phyloP scores from a whole-genome alignment of 306 rosid genomes.

The Dalbergia cochinchinensis region DNA sequence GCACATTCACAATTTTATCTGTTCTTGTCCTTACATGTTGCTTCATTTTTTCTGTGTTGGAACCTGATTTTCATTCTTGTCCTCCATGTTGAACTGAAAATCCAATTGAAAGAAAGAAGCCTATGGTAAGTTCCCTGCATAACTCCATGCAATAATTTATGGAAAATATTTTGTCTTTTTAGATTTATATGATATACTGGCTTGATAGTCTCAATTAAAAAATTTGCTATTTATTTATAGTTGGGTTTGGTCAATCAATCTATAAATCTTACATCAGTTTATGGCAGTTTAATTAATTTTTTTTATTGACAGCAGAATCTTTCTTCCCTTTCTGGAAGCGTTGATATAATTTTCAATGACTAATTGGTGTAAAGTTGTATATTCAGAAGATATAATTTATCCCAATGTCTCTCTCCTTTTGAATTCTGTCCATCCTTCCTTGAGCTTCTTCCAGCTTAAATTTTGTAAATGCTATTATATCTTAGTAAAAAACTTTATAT shows the following conservation, averaged over 20 bases:
- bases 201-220: conserved; percentile 4
- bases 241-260: conserved; percentile 24
- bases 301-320: conserved; percentile 16
- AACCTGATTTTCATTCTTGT: conserved; percentile 52
- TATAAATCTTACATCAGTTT: conserved; percentile 6
- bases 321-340: conserved; percentile 2
- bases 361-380: conserved; percentile 18
- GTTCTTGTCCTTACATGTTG: conserved; percentile 27
- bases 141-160: conserved; percentile 35
- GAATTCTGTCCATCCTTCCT: neutral
- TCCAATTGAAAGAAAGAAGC: conserved; percentile 81
- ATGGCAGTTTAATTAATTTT: neutral
- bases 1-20: neutral
- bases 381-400: neutral
- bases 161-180: conserved; percentile 21
- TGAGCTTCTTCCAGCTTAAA: conserved; percentile 7
- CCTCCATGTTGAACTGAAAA: conserved; percentile 46
- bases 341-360: neutral
- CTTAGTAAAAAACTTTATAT: conserved; percentile 17
- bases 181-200: conserved; percentile 32
- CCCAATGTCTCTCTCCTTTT: neutral
- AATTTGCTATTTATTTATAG: neutral
- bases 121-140: conserved; percentile 74
- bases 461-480: conserved; percentile 23
- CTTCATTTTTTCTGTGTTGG: conserved; percentile 57